phyloP scores from a whole-genome alignment of 164 flowering plant species.

The Vitis amurensis region DNA sequence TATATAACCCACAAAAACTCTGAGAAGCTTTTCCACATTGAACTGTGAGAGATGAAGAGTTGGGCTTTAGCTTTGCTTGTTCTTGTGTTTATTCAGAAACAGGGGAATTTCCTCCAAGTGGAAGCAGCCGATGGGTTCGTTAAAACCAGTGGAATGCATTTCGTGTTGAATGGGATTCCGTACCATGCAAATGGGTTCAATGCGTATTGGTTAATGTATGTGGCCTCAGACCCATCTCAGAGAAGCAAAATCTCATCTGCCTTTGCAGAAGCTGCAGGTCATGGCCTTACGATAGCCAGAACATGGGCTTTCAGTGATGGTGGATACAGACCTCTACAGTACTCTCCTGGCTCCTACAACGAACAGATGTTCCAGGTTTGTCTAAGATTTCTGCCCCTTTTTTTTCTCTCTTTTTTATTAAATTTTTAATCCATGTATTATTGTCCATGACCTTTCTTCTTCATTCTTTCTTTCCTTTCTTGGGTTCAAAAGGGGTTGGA shows the following conservation, averaged over 20 bases:
- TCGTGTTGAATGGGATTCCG: conserved; percentile 62
- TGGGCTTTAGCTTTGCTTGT: conserved; percentile 24
- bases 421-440: not conserved
- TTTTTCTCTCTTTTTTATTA: not conserved
- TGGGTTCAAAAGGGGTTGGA: conserved; percentile 32
- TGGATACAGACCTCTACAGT: conserved; percentile 55
- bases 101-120: conserved; percentile 16
- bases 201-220: conserved; percentile 84
- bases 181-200: conserved; percentile 83
- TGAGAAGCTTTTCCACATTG: no score
- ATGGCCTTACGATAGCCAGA: conserved; percentile 69
- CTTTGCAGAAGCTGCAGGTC: conserved; percentile 53
- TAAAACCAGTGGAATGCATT: conserved; percentile 45
- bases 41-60: conserved; percentile 22
- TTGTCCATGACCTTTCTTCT: not conserved
- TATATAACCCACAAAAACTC: no score
- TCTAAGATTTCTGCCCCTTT: no score
- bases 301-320: conserved; percentile 93
- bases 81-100: conserved; percentile 16
- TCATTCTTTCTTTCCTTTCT: not conserved
- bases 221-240: conserved; percentile 62
- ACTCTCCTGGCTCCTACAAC: conserved; percentile 77
- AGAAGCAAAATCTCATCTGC: conserved; percentile 56
- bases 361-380: conserved; percentile 74
- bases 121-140: conserved; percentile 55